These are phyloP conservation scores for Gigaspora rosea DNA, from an alignment of 192 early-diverging fungal species.

Conservation along the genomic window DNA sequence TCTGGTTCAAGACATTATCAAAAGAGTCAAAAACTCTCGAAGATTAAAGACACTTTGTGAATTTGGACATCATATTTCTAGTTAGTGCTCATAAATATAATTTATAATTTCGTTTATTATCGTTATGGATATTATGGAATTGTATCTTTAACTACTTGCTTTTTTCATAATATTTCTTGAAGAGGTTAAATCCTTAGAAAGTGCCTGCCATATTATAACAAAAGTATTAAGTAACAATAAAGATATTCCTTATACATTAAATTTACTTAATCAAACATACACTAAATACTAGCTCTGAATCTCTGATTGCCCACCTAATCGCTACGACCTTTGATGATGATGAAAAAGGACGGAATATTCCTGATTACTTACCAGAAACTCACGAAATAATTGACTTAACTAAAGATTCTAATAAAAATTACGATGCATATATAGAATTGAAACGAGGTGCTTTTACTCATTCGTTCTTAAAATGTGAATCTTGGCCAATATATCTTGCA, in stretches of 20 bases:
- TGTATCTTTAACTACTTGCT: too few species aligned
- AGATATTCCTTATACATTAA: conserved; percentile 12
- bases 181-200: too few species aligned
- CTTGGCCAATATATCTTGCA: neutral
- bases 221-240: neutral
- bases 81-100: neutral
- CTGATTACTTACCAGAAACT: conserved; percentile 1
- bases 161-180: too few species aligned
- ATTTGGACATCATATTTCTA: conserved; percentile 36
- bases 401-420: neutral
- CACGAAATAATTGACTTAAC: neutral
- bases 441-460: neutral
- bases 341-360: neutral
- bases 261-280: conserved; percentile 1
- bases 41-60: conserved; percentile 39
- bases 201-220: too few species aligned
- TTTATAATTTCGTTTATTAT: neutral
- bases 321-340: conserved; percentile 22
- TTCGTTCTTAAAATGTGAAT: too few species aligned
- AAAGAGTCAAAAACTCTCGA: conserved; percentile 35
- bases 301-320: neutral
- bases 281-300: neutral
- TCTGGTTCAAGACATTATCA: conserved; percentile 39
- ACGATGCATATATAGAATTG: neutral
- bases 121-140: too few species aligned